A percentile compares a stretch with the other conserved stretches of the same genome.
Conservation (phyloP, 2,329 filamentous ascomycete species). For the Cordyceps militaris region DNA sequence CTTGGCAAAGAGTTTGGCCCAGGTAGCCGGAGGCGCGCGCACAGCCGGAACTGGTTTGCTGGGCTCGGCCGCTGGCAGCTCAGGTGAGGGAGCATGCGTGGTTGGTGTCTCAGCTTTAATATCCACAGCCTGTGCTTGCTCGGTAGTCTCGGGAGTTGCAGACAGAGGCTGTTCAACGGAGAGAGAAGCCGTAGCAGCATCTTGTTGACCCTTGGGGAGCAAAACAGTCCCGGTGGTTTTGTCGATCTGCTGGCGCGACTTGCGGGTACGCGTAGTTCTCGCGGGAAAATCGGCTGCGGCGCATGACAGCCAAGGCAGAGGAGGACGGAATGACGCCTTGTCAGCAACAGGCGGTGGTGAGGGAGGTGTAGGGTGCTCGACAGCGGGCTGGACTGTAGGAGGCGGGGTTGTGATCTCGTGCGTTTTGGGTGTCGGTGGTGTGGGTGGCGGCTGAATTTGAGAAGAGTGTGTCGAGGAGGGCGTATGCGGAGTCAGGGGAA, state of each 20-base stretch:
- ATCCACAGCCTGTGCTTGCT: background rate
- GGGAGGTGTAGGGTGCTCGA: conserved; percentile 5
- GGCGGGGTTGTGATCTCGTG: conserved; percentile 22
- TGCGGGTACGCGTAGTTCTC: conserved; percentile 29
- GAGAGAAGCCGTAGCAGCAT: conserved; percentile 17
- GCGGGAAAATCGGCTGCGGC: conserved; percentile 45
- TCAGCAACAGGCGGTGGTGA: background rate
- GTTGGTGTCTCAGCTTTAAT: background rate
- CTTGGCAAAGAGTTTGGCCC: conserved; percentile 34
- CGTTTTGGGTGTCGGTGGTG: conserved; percentile 40
- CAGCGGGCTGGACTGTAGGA: conserved; percentile 16
- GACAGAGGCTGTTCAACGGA: background rate
- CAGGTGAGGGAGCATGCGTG: background rate
- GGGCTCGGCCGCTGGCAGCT: conserved; percentile 10
- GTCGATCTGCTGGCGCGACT: conserved; percentile 35
- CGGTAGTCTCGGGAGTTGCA: background rate
- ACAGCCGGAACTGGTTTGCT: conserved; percentile 18
- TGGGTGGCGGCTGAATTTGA: conserved; percentile 35
- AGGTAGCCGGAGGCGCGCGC: conserved; percentile 30
- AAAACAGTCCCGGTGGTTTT: conserved; percentile 34
- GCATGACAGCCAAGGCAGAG: conserved; percentile 51
- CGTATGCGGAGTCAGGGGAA: conserved; percentile 40
- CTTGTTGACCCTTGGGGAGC: conserved; percentile 34
- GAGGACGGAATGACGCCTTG: conserved; percentile 36
- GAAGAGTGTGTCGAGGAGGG: conserved; percentile 48